Evolutionary conservation across 2,329 filamentous ascomycete genomes (phyloP), one percentile per base, ranked within the genome.

Genomic region (Clonostachys chloroleuca): DNA sequence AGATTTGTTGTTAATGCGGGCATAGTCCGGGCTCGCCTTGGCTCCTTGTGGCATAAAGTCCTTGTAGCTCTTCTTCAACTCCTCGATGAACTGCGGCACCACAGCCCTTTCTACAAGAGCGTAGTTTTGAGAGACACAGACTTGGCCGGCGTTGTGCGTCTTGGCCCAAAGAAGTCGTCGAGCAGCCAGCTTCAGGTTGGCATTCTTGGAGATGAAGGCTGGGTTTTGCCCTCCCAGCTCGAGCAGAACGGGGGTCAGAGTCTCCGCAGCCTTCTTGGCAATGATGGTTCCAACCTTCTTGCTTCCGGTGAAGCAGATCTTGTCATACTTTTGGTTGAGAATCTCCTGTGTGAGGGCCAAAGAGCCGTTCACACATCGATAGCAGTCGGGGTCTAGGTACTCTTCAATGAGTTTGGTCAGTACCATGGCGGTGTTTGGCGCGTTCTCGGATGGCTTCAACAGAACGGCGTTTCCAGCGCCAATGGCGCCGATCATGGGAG

Each of bases 241-340:
- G 43, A 97, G 82, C 10, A 85, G 81, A 18, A 95, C 84, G 1
- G 94, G 94, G 1, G 94, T 97, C 51, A 96, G 77, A 36, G 89
- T 86, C 61, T 90, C 83, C 50, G 94, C 92, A 0, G 92, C 94
- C 65, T 95, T 96, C 66, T 92, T 85, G 43, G 89, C 81, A 46
- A 97, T 84, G 59, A 97, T 92, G 61, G 86, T 90, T 60, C 89
- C 94, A 16, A 96, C 90, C 30, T 64, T 72, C 45, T 79, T 78
- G 58, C 83, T 85, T 47, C 94, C 94, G 1, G 94, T 99, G 73
- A 96, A 99, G 74, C 94, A 92, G 60, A 99, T 95, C 79, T 96
- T 97, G 72, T 95, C 92, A 86, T 92, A 99, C 66, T 92, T 92
- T 72, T 91, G 82, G 49, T 92, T 83, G 34, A 99, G 78, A 41